Conservation (phyloP, 1,139 yeast genomes). For the Ogataea hybrid region DNA sequence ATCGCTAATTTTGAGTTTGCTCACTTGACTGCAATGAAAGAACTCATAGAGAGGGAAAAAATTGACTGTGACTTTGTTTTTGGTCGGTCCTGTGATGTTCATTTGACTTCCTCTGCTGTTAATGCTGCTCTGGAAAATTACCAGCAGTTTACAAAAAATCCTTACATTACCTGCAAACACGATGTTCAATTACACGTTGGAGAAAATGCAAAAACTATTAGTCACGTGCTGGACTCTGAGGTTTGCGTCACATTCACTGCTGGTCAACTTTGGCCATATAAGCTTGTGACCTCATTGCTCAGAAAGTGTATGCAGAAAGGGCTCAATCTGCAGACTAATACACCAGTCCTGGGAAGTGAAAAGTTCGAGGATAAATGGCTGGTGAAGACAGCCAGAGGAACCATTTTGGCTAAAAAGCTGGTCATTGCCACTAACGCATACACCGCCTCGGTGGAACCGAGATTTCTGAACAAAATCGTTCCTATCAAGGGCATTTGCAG, state of each 20-base stretch:
- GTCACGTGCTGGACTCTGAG: slow-evolving; percentile 27
- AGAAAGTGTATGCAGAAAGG: slow-evolving; percentile 33
- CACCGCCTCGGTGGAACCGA: slow-evolving; percentile 33
- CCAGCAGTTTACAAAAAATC: slow-evolving; percentile 19
- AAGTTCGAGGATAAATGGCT: slow-evolving; percentile 20
- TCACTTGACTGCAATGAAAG: slow-evolving; percentile 26
- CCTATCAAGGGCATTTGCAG: slow-evolving; percentile 28
- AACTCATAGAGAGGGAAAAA: slow-evolving; percentile 30
- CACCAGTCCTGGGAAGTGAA: slow-evolving; percentile 32
- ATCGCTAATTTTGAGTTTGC: slow-evolving; percentile 35
- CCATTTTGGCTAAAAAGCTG: slow-evolving; percentile 33
- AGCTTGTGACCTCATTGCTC: slow-evolving; percentile 35
- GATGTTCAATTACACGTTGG: slow-evolving; percentile 25
- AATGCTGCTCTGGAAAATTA: slow-evolving; percentile 17
- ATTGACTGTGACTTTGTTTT: slow-evolving; percentile 38
- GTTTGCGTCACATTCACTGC: slow-evolving; percentile 39
- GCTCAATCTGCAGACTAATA: slow-evolving; percentile 39
- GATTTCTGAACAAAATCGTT: slow-evolving; percentile 22
- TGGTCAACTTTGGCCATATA: slow-evolving; percentile 42
- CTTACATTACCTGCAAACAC: slow-evolving; percentile 20
- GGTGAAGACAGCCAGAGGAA: slow-evolving; percentile 35
- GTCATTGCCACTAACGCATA: slow-evolving; percentile 42
- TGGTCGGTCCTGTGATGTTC: slow-evolving; percentile 36
- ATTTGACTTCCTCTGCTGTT: slow-evolving; percentile 24
- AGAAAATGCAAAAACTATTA: slow-evolving; percentile 22